phyloP scores from a whole-genome alignment of 1,284 basidiomycete genomes.

The Leccinum huronense region DNA sequence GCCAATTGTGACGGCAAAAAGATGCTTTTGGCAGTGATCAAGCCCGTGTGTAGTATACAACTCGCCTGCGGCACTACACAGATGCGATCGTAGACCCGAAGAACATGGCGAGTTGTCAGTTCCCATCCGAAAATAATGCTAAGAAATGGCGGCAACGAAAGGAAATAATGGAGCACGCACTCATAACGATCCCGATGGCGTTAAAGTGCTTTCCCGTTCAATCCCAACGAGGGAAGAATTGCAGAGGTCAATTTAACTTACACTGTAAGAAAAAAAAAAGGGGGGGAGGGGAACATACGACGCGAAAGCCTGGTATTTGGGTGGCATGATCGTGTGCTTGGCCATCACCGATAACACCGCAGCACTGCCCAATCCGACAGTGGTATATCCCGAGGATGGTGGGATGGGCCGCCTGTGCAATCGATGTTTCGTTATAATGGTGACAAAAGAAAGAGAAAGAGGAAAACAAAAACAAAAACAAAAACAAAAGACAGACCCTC shows the following conservation, averaged over 20 bases:
- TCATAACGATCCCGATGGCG: background rate
- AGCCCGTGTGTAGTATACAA: background rate
- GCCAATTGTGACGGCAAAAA: slow-evolving; percentile 10
- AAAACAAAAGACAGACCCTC: slow-evolving; percentile 39
- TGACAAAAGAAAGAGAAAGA: too few relatives aligned
- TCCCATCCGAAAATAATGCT: background rate
- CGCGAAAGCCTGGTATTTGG: slow-evolving; percentile 16
- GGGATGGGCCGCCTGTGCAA: slow-evolving; percentile 16
- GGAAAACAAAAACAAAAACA: background rate
- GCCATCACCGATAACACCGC: slow-evolving; percentile 14
- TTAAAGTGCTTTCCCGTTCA: background rate
- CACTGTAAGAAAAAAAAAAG: too few relatives aligned
- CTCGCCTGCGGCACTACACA: background rate
- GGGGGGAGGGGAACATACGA: slow-evolving; percentile 14
- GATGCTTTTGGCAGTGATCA: background rate
- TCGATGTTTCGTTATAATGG: background rate
- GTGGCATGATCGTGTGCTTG: slow-evolving; percentile 16
- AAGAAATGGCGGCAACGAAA: background rate
- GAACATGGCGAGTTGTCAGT: background rate
- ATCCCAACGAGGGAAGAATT: background rate
- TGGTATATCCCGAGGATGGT: slow-evolving; percentile 12
- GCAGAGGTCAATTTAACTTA: background rate
- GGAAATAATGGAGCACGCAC: background rate
- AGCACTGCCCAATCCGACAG: slow-evolving; percentile 13
- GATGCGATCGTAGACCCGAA: background rate